Conservation (phyloP, 2,329 filamentous ascomycete species). For the Mycogone perniciosa region DNA sequence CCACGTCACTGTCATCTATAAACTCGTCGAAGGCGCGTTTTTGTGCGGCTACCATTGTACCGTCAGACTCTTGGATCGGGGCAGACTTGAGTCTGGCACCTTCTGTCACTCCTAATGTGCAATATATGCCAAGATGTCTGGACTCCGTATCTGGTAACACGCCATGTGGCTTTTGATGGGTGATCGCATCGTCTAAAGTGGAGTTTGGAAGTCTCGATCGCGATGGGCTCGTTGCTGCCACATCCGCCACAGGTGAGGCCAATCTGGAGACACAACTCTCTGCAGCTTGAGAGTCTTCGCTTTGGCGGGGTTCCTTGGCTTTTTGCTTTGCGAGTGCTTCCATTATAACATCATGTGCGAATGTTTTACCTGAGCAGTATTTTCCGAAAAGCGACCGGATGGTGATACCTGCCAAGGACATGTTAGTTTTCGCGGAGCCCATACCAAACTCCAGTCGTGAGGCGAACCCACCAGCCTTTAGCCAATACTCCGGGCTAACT, state of each 20-base stretch:
- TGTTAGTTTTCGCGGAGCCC: not conserved
- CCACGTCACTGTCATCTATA: not conserved
- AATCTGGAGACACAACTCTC: not conserved
- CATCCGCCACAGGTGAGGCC: not conserved
- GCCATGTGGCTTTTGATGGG: not conserved
- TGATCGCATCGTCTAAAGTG: not conserved
- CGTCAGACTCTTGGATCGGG: too few species aligned
- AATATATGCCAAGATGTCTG: not conserved
- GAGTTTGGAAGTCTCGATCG: not conserved
- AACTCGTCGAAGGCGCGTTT: conserved; percentile 20
- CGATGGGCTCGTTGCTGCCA: not conserved
- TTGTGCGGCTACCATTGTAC: not conserved
- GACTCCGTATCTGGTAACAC: not conserved
- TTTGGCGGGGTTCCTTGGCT: not conserved
- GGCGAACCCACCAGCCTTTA: conserved; percentile 35
- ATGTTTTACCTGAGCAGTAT: conserved; percentile 54
- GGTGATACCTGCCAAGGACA: conserved; percentile 38
- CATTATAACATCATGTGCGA: conserved; percentile 62
- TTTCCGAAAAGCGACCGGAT: conserved; percentile 67
- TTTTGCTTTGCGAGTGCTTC: conserved; percentile 19
- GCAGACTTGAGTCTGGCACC: not conserved
- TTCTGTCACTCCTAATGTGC: not conserved
- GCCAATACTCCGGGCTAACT: conserved; percentile 58
- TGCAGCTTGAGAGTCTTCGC: not conserved
- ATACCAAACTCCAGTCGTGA: not conserved